Evolutionary conservation across 306 rosid genomes (phyloP).

Genomic region (Begonia loranthoides): DNA sequence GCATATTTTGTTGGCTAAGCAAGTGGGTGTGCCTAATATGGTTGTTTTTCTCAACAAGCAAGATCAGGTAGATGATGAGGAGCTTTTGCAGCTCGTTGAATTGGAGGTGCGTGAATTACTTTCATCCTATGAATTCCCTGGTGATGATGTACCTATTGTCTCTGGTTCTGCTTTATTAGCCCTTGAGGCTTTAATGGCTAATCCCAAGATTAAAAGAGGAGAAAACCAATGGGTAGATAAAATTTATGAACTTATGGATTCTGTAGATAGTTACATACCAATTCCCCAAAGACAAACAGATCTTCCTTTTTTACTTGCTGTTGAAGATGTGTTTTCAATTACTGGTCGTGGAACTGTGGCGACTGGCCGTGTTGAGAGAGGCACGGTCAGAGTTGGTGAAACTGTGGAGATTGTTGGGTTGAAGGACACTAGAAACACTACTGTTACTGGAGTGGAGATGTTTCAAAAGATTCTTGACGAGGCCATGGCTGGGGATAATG

Average conservation of each 20-base stretch:
- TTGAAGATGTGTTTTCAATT: slow-evolving; percentile 63
- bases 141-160: slow-evolving; percentile 56
- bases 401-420: slow-evolving; percentile 54
- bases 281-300: slow-evolving; percentile 63
- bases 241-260: slow-evolving; percentile 62
- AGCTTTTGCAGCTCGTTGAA: slow-evolving; percentile 65
- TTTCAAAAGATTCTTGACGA: slow-evolving; percentile 49
- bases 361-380: slow-evolving; percentile 31
- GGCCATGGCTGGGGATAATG: slow-evolving; percentile 73
- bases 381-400: slow-evolving; percentile 37
- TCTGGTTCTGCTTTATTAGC: slow-evolving; percentile 66
- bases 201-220: slow-evolving; percentile 46
- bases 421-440: slow-evolving; percentile 49
- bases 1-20: slow-evolving; percentile 60
- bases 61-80: slow-evolving; percentile 77
- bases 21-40: slow-evolving; percentile 73
- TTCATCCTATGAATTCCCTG: slow-evolving; percentile 38
- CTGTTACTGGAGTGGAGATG: slow-evolving; percentile 31
- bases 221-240: slow-evolving; percentile 65
- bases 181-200: slow-evolving; percentile 52
- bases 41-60: slow-evolving; percentile 65
- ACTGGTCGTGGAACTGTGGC: slow-evolving; percentile 82
- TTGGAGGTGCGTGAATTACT: slow-evolving; percentile 49
- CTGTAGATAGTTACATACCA: slow-evolving; percentile 57
- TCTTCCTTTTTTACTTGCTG: slow-evolving; percentile 51